Percentiles rank a stretch among this genome's conserved stretches.
Conservation (phyloP, 805 yeast genomes). For the Candida tallmaniae region DNA sequence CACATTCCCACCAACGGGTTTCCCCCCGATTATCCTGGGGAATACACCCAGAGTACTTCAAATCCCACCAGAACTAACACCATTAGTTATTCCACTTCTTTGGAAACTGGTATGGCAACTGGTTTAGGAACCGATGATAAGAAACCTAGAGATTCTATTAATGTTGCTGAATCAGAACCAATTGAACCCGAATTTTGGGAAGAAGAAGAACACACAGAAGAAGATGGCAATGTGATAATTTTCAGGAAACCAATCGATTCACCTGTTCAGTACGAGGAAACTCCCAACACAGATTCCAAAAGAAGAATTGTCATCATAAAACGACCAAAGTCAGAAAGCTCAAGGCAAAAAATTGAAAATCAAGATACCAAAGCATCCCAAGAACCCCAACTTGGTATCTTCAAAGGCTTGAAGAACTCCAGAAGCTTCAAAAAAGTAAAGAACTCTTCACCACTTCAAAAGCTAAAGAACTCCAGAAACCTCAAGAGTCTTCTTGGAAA, state of each 20-base stretch:
- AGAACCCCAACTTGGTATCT: no score
- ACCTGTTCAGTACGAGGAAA: constrained; percentile 10
- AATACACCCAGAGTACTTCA: neutral
- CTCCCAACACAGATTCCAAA: constrained; percentile 9
- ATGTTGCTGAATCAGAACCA: constrained; percentile 5
- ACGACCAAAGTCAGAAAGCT: constrained; percentile 1
- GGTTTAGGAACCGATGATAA: neutral
- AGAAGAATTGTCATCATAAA: constrained; percentile 13
- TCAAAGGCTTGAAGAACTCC: neutral
- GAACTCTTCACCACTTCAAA: neutral
- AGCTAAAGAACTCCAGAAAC: neutral
- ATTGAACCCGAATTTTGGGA: constrained; percentile 15
- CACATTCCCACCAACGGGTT: constrained; percentile 11
- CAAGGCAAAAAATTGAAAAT: neutral
- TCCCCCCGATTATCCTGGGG: constrained; percentile 8
- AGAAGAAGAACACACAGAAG: constrained; percentile 17
- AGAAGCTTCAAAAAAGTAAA: neutral
- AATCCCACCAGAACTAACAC: constrained; percentile 4
- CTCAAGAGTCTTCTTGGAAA: neutral
- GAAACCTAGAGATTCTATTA: neutral
- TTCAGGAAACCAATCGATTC: constrained; percentile 18
- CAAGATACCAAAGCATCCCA: no score
- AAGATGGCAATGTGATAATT: constrained; percentile 14
- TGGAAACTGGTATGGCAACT: neutral
- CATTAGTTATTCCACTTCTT: neutral